Conservation (phyloP, 2,329 filamentous ascomycete genomes). For the Stachybotrys elegans region DNA sequence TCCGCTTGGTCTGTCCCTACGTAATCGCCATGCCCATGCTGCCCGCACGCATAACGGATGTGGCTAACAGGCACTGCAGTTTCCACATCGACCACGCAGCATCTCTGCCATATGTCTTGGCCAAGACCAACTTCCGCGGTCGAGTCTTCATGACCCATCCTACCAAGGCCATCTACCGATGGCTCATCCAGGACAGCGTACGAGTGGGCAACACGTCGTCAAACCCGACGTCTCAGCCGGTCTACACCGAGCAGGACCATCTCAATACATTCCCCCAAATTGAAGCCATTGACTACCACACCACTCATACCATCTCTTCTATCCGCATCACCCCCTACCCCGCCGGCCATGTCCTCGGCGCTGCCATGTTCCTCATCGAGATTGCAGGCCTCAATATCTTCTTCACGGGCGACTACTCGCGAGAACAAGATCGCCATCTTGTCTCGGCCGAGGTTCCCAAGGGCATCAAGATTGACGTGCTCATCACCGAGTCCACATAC, state of each 20-base stretch:
- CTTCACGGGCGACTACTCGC: conserved; percentile 96
- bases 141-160: conserved; percentile 99
- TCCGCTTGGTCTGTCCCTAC: conserved; percentile 13
- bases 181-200: conserved; percentile 96
- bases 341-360: conserved; percentile 94
- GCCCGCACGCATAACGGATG: no score
- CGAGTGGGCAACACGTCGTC: conserved; percentile 73
- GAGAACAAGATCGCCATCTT: conserved; percentile 91
- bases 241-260: conserved; percentile 95
- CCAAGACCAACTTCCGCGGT: conserved; percentile 96
- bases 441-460: conserved; percentile 88
- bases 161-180: conserved; percentile 99
- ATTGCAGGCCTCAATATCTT: conserved; percentile 96
- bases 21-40: no score
- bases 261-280: conserved; percentile 89
- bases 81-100: conserved; percentile 99
- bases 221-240: conserved; percentile 61
- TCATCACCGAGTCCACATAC: conserved; percentile 97
- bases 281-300: conserved; percentile 97
- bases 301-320: conserved; percentile 93
- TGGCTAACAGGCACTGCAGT: conserved; percentile 46
- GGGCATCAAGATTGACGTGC: conserved; percentile 86
- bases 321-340: conserved; percentile 97
- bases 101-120: conserved; percentile 93
- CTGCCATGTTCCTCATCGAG: conserved; percentile 96